Evolutionary conservation across 768 basidiomycete species (phyloP), one percentile per base, ranked within the genome.

Genomic region (Hemileccinum impolitum): DNA sequence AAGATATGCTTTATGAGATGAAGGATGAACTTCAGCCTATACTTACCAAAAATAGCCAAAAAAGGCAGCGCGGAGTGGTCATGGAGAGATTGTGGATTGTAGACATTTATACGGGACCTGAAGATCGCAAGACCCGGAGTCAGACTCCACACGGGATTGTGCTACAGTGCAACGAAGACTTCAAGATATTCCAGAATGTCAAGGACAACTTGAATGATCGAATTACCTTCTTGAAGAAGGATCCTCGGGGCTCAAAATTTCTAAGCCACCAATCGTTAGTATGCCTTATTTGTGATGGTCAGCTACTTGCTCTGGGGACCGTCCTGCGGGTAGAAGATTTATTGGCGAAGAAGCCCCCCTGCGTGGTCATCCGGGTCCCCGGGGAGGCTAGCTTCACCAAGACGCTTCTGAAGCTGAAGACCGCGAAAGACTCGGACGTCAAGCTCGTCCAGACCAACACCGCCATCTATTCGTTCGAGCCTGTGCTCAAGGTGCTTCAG

Each of bases 381-480:
- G 79, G 74, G 5, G 65, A 70, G 25, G 57, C 63, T 21, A 72
- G 66, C 21, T 68, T 69, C 4, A 56, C 57, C 31, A 71, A 70
- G 39, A 61, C 73, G 1, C 69, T 87, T 10, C 48, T 70, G 8
- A 60, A 57, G 25, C 58, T 84, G 18, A 74, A 72, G 44, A 47
- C 50, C 4, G 66, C 63, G 9, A 54, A 66, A 13, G 46, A 23
- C 23, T 23, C 23, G 23, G 23, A 66, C 6, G 56, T 80, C 25
- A 69, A 70, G 21, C 71, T 85, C 23, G 52, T 86, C 19, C 79
- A 79, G 48, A 78, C 84, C 21, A 76, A 85, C 56, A 79, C 79
- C 0, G 80, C 81, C 0, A 62, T 84, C 6, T 87, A 84, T 57
- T 68, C 84, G 0, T 86, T 77, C 48, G 77, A 83, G 55, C 82